phyloP scores from a whole-genome alignment of 257 asterid genomes.

The Thymus mandschuricus region DNA sequence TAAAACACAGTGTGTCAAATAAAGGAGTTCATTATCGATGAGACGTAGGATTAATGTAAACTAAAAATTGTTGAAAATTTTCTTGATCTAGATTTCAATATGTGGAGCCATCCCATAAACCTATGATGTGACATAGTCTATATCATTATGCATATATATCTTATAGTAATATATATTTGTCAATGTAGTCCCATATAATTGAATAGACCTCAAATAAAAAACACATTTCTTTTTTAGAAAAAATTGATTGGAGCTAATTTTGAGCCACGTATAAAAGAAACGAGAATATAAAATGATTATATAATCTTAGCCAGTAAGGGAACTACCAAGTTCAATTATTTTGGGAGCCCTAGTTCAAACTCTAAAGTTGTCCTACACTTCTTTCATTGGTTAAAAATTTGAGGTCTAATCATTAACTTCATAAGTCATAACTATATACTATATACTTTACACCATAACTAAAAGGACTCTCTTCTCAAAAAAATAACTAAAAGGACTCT shows the following conservation, averaged over 20 bases:
- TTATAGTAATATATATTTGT: background rate
- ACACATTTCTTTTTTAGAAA: background rate
- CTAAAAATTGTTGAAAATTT: background rate
- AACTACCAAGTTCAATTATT: slow-evolving; percentile 21
- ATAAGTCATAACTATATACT: background rate
- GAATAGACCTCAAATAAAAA: background rate
- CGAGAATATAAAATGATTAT: background rate
- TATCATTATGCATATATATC: background rate
- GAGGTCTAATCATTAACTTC: background rate
- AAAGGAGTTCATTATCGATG: no score
- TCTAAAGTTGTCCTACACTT: background rate
- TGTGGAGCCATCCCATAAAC: background rate
- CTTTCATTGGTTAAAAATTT: background rate
- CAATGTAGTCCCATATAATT: background rate
- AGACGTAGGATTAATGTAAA: no score
- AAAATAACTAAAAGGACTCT: background rate
- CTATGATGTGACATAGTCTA: background rate
- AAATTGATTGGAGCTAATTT: background rate
- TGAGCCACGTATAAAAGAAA: slow-evolving; percentile 27
- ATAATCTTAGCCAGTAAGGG: slow-evolving; percentile 35
- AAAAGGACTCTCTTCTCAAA: background rate
- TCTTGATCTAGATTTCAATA: background rate
- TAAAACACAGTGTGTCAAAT: no score
- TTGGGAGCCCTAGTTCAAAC: background rate
- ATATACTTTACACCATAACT: background rate